A percentile compares a stretch with the other conserved stretches of the same genome.
phyloP scores from a whole-genome alignment of 2,329 filamentous ascomycete genomes.

The Fusarium clavum region DNA sequence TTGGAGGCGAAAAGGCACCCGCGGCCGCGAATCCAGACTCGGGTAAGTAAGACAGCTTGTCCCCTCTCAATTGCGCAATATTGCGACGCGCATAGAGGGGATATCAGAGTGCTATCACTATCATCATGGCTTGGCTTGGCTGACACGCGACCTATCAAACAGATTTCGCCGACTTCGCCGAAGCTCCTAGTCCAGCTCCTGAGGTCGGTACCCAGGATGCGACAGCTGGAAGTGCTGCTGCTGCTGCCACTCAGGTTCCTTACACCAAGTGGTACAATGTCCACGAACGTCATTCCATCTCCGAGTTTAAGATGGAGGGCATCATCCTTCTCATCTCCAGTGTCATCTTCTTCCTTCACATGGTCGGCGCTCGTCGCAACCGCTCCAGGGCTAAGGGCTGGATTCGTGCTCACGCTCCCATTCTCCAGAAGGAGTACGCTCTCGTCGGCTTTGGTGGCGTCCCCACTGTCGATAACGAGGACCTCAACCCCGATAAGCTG shows the following conservation, averaged over 20 bases:
- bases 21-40: slow-evolving; percentile 68
- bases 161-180: slow-evolving; percentile 97
- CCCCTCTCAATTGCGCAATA: slow-evolving; percentile 28
- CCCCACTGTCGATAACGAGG: slow-evolving; percentile 58
- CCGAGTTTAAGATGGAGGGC: slow-evolving; percentile 90
- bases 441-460: slow-evolving; percentile 81
- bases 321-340: slow-evolving; percentile 81
- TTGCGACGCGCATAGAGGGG: slow-evolving; percentile 26
- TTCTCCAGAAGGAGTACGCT: slow-evolving; percentile 85
- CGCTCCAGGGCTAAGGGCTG: slow-evolving; percentile 82
- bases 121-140: slow-evolving; percentile 22
- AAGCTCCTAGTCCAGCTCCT: slow-evolving; percentile 74
- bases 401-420: slow-evolving; percentile 78
- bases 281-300: slow-evolving; percentile 86
- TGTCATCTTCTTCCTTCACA: slow-evolving; percentile 80
- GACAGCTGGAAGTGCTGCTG: slow-evolving; percentile 59
- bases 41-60: slow-evolving; percentile 61
- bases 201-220: slow-evolving; percentile 61
- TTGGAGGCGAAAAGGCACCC: slow-evolving; percentile 72
- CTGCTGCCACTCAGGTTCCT: slow-evolving; percentile 64
- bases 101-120: neutral
- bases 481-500: slow-evolving; percentile 57
- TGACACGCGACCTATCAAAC: slow-evolving; percentile 42
- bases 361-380: slow-evolving; percentile 85
- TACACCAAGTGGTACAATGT: slow-evolving; percentile 98